Conservation (phyloP, 176 grass and related monocot species). For the Bromus sterilis region DNA sequence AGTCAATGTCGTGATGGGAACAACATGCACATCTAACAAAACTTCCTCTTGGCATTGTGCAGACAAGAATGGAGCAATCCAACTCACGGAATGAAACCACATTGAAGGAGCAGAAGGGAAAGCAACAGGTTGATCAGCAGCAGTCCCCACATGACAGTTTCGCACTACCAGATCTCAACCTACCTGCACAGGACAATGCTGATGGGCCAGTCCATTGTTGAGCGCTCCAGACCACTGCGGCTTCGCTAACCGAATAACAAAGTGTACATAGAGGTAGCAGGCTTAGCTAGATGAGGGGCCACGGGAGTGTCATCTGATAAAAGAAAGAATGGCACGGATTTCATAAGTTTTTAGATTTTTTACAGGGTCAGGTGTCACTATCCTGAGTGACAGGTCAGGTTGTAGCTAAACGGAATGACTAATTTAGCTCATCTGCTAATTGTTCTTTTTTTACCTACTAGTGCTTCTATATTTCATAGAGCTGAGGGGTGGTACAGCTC, state of each 20-base stretch:
- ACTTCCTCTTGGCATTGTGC: constrained; percentile 1
- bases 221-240: neutral
- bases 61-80: constrained; percentile 31
- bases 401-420: constrained; percentile 15
- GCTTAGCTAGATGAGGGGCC: constrained; percentile 16
- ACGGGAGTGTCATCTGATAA: neutral
- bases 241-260: constrained; percentile 33
- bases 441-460: neutral
- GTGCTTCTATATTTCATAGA: constrained; percentile 4
- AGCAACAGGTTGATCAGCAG: constrained; percentile 11
- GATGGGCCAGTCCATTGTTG: constrained; percentile 25
- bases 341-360: constrained; percentile 31
- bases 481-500: constrained; percentile 21
- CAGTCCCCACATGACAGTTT: constrained; percentile 17
- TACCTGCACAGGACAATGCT: constrained; percentile 30
- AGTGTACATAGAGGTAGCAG: constrained; percentile 50
- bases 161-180: constrained; percentile 45
- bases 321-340: constrained; percentile 19
- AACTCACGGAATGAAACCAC: neutral
- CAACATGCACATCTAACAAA: neutral
- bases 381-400: neutral
- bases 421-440: constrained; percentile 18
- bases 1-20: neutral
- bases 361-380: constrained; percentile 10
- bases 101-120: constrained; percentile 35